phyloP scores from a whole-genome alignment of 2,329 filamentous ascomycete species.

The Scytalidium sp. region DNA sequence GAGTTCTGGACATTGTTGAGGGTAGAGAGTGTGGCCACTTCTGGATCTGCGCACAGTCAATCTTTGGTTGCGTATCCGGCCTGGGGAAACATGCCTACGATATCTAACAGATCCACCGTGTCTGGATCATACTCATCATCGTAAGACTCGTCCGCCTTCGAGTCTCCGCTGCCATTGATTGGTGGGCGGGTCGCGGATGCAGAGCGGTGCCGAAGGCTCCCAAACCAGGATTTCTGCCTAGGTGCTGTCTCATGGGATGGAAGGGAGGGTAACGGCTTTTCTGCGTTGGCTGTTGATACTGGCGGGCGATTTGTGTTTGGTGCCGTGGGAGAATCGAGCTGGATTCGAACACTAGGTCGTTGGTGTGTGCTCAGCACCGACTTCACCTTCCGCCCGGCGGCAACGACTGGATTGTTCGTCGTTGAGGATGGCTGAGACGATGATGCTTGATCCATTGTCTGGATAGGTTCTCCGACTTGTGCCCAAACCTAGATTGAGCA shows the following conservation, averaged over 20 bases:
- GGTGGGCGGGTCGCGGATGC: constrained; percentile 6
- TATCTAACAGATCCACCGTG: constrained; percentile 66
- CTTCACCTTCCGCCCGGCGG: constrained; percentile 22
- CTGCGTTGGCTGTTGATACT: constrained; percentile 2
- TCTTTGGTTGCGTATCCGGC: not conserved
- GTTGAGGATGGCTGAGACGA: constrained; percentile 8
- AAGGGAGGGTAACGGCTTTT: constrained; percentile 7
- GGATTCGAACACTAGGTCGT: constrained; percentile 21
- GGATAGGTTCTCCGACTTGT: not conserved
- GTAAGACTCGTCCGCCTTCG: constrained; percentile 7
- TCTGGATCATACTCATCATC: constrained; percentile 53
- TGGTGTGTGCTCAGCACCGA: constrained; percentile 15
- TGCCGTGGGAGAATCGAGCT: constrained; percentile 12
- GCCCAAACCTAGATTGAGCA: not conserved
- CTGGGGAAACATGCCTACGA: constrained; percentile 50
- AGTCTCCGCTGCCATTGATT: constrained; percentile 8
- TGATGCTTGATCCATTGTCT: constrained; percentile 8
- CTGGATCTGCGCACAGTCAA: constrained; percentile 59
- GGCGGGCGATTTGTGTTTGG: constrained; percentile 4
- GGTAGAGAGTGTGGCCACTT: constrained; percentile 78
- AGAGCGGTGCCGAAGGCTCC: not conserved
- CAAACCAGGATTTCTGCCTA: constrained; percentile 4
- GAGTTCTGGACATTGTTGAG: constrained; percentile 90
- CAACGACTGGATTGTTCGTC: constrained; percentile 19
- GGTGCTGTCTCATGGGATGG: not conserved